These are phyloP conservation scores for Exophiala sideris DNA, from an alignment of 2,329 filamentous ascomycete species.

Conservation along the genomic window DNA sequence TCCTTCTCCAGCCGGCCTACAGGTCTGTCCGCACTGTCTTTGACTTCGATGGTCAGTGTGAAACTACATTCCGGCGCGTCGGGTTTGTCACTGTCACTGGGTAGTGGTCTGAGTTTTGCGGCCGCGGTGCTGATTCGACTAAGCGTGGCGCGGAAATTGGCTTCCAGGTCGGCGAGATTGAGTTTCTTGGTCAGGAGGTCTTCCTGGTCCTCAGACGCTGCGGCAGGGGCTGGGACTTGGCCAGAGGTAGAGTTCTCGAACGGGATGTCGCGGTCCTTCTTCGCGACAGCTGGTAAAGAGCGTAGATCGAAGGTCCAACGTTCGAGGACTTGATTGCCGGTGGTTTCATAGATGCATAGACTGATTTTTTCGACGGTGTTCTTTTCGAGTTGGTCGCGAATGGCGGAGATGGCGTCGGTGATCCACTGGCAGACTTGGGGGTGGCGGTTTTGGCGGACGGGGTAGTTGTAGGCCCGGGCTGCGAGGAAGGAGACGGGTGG, in stretches of 20 bases:
- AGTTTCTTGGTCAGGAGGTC: constrained; percentile 30
- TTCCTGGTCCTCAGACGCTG: constrained; percentile 42
- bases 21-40: constrained; percentile 45
- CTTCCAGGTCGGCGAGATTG: constrained; percentile 42
- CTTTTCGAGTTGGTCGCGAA: constrained; percentile 66
- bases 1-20: constrained; percentile 43
- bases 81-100: constrained; percentile 8
- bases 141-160: constrained; percentile 48
- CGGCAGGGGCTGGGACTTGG: constrained; percentile 17
- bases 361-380: constrained; percentile 54
- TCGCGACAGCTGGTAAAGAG: constrained; percentile 50
- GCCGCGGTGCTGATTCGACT: constrained; percentile 41
- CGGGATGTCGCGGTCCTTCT: constrained; percentile 48
- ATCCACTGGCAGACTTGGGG: constrained; percentile 84
- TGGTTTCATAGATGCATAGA: constrained; percentile 54
- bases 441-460: constrained; percentile 81
- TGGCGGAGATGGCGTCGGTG: constrained; percentile 71
- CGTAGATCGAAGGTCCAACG: constrained; percentile 60
- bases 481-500: constrained; percentile 73
- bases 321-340: constrained; percentile 53
- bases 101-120: constrained; percentile 29
- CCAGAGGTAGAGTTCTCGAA: constrained; percentile 33
- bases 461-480: constrained; percentile 75
- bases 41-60: constrained; percentile 49
- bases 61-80: constrained; percentile 43